Percentiles rank a stretch among this genome's conserved stretches.
These are phyloP conservation scores for Russula brevipes DNA, from an alignment of 768 basidiomycete species.

Conservation along the genomic window DNA sequence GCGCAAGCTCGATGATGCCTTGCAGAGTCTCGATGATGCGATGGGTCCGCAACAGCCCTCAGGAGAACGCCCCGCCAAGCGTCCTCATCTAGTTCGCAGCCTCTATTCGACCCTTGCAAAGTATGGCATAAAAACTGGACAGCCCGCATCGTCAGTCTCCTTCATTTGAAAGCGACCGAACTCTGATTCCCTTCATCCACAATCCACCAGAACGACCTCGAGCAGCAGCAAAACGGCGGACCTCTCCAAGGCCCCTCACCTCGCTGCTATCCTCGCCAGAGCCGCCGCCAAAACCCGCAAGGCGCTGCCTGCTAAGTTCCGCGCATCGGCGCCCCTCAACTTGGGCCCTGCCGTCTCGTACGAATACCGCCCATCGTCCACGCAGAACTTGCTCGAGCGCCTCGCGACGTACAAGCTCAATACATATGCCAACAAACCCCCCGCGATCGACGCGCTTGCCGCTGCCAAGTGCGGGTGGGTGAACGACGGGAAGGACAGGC, in stretches of 20 bases:
- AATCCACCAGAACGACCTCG: conserved; percentile 16
- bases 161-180: neutral
- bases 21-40: conserved; percentile 64
- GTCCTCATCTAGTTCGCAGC: conserved; percentile 50
- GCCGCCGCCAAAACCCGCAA: conserved; percentile 53
- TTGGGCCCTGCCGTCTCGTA: conserved; percentile 36
- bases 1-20: conserved; percentile 81
- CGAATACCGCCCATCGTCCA: conserved; percentile 77
- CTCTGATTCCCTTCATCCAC: conserved; percentile 7
- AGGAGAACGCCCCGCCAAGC: conserved; percentile 43
- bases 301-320: conserved; percentile 43
- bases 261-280: conserved; percentile 66
- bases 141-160: conserved; percentile 34
- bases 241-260: conserved; percentile 57
- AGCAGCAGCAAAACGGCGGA: conserved; percentile 29
- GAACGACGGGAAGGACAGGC: conserved; percentile 75
- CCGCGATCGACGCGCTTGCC: conserved; percentile 68
- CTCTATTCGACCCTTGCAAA: conserved; percentile 76
- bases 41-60: conserved; percentile 36
- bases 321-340: conserved; percentile 30
- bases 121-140: conserved; percentile 61
- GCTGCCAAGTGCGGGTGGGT: conserved; percentile 80
- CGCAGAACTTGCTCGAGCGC: conserved; percentile 64
- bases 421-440: conserved; percentile 76
- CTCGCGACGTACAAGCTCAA: conserved; percentile 73